Evolutionary conservation across 257 asterid species (phyloP), one percentile per base, ranked within the genome.

Genomic region (Fraxinus excelsior): DNA sequence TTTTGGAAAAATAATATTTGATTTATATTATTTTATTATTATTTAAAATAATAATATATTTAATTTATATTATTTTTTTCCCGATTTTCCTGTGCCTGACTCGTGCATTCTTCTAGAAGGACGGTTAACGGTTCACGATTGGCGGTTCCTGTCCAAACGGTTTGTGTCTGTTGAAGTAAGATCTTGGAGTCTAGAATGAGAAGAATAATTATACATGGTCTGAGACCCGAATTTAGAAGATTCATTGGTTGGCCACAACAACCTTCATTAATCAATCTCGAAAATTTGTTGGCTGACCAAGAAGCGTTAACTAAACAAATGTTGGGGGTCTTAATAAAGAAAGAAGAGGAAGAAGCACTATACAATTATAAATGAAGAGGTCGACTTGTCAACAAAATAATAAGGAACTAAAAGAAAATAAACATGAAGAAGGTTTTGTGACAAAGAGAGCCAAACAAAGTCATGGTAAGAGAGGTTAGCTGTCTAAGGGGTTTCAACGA

Each of bases 291-390:
- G 1, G 67, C 8, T 4, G 21, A 66, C 7, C 73, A 72, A 65
- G 78, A 78, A 64, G 53, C 58, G 0, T 7, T 78, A 44, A 51
- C 67, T 13, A 78, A 78, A 67, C 38, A 78, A 72, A 78, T 78
- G 68, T 65, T 10, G 38, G 35, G 53, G 32, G 28, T 31, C 25
- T 46, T 44, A 26, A 3, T 78, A 3, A 79, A 79, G 49, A 4
- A 10, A 16, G 70, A 73, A 64, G 23, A n/a, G 0, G 74, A 42
- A 34, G 74, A 31, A 31, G 32, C n/a, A n/a, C n/a, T n/a, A n/a
- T n/a, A n/a, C n/a, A n/a, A n/a, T n/a, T n/a, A n/a, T n/a, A 77
- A 35, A 77, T 7, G 62, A 9, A 77, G 38, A 26, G 3, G 16
- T 3, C 18, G 14, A 7, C 14, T 1, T n/a, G 11, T 75, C 31